Conservation (phyloP, 75 land plant species). For the Picea glauca region DNA sequence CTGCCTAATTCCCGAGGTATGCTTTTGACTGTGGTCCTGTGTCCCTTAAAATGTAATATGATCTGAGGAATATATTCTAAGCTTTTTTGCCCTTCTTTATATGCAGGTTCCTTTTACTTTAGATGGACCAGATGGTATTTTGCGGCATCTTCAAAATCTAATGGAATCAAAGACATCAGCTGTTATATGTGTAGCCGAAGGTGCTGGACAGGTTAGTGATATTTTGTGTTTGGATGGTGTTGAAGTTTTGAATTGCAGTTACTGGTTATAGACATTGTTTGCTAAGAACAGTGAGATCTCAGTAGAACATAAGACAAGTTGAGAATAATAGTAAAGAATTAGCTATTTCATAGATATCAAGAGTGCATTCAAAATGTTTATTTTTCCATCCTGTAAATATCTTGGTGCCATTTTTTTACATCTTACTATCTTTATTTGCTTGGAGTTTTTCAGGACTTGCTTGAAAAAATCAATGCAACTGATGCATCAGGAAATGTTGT, state of each 20-base stretch:
- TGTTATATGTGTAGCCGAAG: slow-evolving; percentile 94
- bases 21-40: neutral
- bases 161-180: slow-evolving; percentile 76
- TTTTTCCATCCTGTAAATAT: neutral
- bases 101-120: slow-evolving; percentile 68
- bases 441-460: slow-evolving; percentile 48
- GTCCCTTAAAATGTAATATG: neutral
- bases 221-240: slow-evolving; percentile 3
- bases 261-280: neutral
- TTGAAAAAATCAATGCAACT: slow-evolving; percentile 60
- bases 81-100: neutral
- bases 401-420: neutral
- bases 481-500: slow-evolving; percentile 95
- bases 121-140: slow-evolving; percentile 80
- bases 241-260: neutral
- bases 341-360: neutral
- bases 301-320: neutral
- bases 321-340: neutral
- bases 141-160: slow-evolving; percentile 57
- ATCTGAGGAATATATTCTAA: neutral
- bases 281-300: neutral
- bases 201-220: slow-evolving; percentile 92
- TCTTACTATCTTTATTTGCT: neutral
- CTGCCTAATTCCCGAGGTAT: slow-evolving; percentile 97
- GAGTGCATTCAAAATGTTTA: neutral